Base-by-base conservation (phyloP, 768 basidiomycete genomes). In the Calvatia gigantea region DNA sequence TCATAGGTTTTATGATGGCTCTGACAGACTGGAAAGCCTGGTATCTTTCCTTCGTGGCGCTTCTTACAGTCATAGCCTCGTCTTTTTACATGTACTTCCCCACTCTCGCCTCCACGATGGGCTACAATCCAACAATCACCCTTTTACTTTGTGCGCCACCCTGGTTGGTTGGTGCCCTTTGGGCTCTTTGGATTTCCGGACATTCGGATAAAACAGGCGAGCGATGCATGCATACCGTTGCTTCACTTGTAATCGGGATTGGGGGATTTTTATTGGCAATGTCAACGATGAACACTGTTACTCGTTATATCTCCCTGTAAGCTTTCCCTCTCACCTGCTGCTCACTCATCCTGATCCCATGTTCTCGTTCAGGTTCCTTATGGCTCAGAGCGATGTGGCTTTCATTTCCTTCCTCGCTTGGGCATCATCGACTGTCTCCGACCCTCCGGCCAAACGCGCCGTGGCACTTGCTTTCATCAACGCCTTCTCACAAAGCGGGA, bases 401-500 rank as follows among this genome's bases (percentile, higher is more conserved):
- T 89, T 87, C 69, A 81, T 91, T 59, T 77, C 79, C 52, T 85
- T 88, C 54, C 65, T 79, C 39, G 75, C 79, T 0, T 83, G 80
- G 80, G 72, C 75, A 9, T 78, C 76, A 56, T 73, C 75, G 25
- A 73, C 78, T n/a, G 72, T 81, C 15, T 66, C 75, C 6, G 66
- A 83, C n/a, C 85, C 93, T 25, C 79, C 91, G 4, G 83, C 86
- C 17, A 95, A 94, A 70, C 85, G 93, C 4, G 89, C 93, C 2
- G 87, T 94, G 15, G 87, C 87, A 12, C 75, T 96, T 44, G 93
- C 91, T 1, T 70, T 90, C 58, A 82, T 94, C 63, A 93, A 94
- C 67, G 82, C 86, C 38, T 83, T 91, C 64, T 86, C 87, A 8
- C 85, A 91, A 64, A 75, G 91, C 2, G 94, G 94, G 0, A 95